phyloP scores from a whole-genome alignment of 2,329 filamentous ascomycete genomes.

The Colletotrichum godetiae region DNA sequence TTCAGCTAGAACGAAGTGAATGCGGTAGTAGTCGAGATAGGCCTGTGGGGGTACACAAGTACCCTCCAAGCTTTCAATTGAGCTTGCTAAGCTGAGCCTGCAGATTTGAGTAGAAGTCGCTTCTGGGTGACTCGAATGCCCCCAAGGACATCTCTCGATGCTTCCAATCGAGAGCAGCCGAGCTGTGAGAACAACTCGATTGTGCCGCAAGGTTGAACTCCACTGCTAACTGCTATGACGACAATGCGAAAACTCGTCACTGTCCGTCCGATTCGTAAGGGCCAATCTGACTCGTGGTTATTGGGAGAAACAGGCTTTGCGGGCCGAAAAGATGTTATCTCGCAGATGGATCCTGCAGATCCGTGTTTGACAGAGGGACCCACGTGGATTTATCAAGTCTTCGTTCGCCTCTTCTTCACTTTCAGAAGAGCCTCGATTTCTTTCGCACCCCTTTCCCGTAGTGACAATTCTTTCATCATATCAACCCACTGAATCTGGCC shows the following conservation, averaged over 20 bases:
- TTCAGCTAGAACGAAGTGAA: not conserved
- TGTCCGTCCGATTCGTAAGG: not conserved
- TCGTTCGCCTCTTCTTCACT: slow-evolving; percentile 41
- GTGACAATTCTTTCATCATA: slow-evolving; percentile 84
- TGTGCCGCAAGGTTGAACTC: not conserved
- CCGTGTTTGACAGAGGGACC: not conserved
- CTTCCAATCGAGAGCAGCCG: not conserved
- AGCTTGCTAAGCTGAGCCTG: no score
- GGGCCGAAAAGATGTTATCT: not conserved
- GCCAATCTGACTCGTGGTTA: not conserved
- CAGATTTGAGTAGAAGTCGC: not conserved
- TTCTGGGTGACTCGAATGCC: not conserved
- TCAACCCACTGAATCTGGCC: slow-evolving; percentile 75
- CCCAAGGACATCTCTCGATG: not conserved
- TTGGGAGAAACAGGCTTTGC: not conserved
- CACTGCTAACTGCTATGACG: not conserved
- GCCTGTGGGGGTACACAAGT: not conserved
- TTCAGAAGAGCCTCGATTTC: slow-evolving; percentile 76
- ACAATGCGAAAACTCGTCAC: not conserved
- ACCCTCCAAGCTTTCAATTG: not conserved
- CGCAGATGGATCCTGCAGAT: slow-evolving; percentile 7
- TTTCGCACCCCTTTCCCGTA: slow-evolving; percentile 77
- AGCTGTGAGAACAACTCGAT: not conserved
- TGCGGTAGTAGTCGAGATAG: no score
- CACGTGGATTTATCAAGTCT: slow-evolving; percentile 32